Evolutionary conservation across 2,329 filamentous ascomycete genomes (phyloP).

Genomic region (Rhinocladiella mackenziei): DNA sequence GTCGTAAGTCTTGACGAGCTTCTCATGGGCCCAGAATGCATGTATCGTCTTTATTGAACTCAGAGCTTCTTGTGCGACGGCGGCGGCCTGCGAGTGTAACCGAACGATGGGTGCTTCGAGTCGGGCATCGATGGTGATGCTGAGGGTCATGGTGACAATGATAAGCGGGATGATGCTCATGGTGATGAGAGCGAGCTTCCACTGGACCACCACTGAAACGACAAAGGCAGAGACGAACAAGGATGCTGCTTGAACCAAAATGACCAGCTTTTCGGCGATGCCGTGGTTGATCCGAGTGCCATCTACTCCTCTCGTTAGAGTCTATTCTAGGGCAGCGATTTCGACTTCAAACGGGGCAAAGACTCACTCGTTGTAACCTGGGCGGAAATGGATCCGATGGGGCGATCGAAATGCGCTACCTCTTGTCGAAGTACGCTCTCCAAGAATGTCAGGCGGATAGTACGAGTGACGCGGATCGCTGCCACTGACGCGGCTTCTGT

Average conservation of each 20-base stretch:
- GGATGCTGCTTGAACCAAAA: constrained; percentile 34
- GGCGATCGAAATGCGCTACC: constrained; percentile 33
- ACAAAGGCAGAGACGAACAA: constrained; percentile 41
- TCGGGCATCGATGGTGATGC: constrained; percentile 28
- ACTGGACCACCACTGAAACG: constrained; percentile 40
- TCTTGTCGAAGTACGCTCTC: constrained; percentile 33
- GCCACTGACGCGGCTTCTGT: constrained; percentile 30
- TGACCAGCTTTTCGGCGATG: constrained; percentile 40
- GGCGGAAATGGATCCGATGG: constrained; percentile 31
- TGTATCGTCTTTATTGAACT: constrained; percentile 49
- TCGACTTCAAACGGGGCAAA: no score
- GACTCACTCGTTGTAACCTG: constrained; percentile 34
- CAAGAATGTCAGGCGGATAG: constrained; percentile 29
- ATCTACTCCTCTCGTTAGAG: no score
- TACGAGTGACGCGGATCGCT: constrained; percentile 28
- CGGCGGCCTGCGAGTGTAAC: constrained; percentile 43
- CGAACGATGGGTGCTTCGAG: constrained; percentile 28
- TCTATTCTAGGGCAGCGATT: no score
- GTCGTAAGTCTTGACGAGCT: constrained; percentile 45
- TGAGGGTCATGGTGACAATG: constrained; percentile 29
- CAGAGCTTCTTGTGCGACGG: constrained; percentile 50
- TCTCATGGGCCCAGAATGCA: constrained; percentile 46
- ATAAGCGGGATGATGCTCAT: constrained; percentile 48
- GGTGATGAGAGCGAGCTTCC: constrained; percentile 46
- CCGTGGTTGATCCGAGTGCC: constrained; percentile 38